phyloP scores from a whole-genome alignment of 2,329 filamentous ascomycete genomes.

The Colletotrichum echinochloae region DNA sequence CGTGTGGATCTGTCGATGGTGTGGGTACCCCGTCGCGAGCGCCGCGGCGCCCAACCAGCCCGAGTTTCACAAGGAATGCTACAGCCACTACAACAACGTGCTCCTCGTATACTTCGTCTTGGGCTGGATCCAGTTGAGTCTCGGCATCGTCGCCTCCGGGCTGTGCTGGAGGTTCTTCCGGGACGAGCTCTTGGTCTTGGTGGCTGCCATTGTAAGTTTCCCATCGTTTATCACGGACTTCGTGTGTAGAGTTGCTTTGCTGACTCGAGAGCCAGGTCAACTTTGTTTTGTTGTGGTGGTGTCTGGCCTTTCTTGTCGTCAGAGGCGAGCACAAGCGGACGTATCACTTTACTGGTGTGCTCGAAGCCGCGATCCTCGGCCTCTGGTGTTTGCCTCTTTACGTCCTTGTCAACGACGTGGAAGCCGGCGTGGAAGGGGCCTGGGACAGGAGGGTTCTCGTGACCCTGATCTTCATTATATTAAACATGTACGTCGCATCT shows the following conservation, averaged over 20 bases:
- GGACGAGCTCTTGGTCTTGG: conserved; percentile 47
- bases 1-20: conserved; percentile 59
- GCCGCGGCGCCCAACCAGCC: conserved; percentile 49
- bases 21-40: conserved; percentile 53
- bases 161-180: conserved; percentile 55
- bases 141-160: conserved; percentile 51
- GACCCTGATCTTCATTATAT: conserved; percentile 49
- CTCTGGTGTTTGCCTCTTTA: conserved; percentile 48
- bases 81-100: conserved; percentile 52
- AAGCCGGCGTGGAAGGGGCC: conserved; percentile 7
- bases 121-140: conserved; percentile 53
- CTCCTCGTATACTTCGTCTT: conserved; percentile 54
- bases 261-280: conserved; percentile 46
- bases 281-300: conserved; percentile 53
- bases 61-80: conserved; percentile 57
- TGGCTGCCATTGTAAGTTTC: conserved; percentile 51
- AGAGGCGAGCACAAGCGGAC: conserved; percentile 52
- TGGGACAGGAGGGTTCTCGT: conserved; percentile 44
- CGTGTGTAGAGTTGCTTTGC: conserved; percentile 2
- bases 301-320: conserved; percentile 50
- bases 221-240: neutral
- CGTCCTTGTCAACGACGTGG: conserved; percentile 39
- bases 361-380: conserved; percentile 53
- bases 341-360: conserved; percentile 52
- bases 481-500: conserved; percentile 54